A percentile compares a stretch with the other conserved stretches of the same genome.
phyloP scores from a whole-genome alignment of 169 alveolate species.

The Theileria luwenshuni region DNA sequence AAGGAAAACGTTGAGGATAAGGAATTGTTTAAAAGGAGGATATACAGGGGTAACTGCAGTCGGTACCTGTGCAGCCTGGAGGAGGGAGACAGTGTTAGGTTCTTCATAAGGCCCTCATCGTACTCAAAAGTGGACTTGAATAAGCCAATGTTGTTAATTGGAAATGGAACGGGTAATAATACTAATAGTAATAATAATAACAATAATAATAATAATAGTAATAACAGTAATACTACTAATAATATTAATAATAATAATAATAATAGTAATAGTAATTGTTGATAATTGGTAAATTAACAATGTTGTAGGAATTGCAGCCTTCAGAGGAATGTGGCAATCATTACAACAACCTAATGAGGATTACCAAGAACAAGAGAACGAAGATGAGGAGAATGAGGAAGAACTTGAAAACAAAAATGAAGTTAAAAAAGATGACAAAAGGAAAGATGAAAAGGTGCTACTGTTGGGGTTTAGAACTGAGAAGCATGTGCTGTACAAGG shows the following conservation, averaged over 20 bases:
- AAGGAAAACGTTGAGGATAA: neutral
- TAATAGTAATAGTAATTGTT: too few species aligned
- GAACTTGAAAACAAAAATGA: neutral
- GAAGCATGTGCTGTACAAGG: slow-evolving; percentile 41
- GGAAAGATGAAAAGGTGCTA: neutral
- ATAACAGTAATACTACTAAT: neutral
- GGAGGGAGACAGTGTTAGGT: slow-evolving; percentile 50
- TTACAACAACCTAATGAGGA: too few species aligned
- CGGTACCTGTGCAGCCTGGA: slow-evolving; percentile 32
- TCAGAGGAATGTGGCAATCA: slow-evolving; percentile 47
- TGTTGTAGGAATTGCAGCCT: slow-evolving; percentile 48
- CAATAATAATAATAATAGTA: too few species aligned
- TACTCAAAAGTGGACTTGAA: slow-evolving; percentile 14
- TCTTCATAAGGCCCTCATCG: slow-evolving; percentile 57
- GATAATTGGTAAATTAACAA: too few species aligned
- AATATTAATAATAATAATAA: too few species aligned
- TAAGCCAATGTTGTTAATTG: slow-evolving; percentile 68
- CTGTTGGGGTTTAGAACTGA: slow-evolving; percentile 48
- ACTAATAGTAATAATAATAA: neutral
- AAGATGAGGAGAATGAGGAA: too few species aligned
- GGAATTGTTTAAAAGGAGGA: slow-evolving; percentile 21
- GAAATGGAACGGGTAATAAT: slow-evolving; percentile 72
- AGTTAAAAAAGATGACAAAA: neutral
- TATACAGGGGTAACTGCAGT: slow-evolving; percentile 62
- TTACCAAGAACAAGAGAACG: too few species aligned